Conservation (phyloP, 2,329 filamentous ascomycete genomes). For the Venturia aucupariae region DNA sequence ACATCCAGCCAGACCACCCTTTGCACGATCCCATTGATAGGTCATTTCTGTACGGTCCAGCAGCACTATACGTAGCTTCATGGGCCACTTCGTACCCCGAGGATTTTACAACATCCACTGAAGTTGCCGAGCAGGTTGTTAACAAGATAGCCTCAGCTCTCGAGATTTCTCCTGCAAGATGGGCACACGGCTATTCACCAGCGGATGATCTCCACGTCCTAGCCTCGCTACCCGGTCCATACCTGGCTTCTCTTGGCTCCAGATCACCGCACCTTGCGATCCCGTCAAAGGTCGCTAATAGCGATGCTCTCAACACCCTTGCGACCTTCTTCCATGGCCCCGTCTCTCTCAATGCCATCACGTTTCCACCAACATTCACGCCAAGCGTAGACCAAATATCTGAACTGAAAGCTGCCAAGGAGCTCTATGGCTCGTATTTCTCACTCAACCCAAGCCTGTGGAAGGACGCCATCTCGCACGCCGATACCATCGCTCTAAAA, state of each 20-base stretch:
- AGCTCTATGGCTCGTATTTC: constrained; percentile 47
- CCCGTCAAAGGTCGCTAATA: constrained; percentile 43
- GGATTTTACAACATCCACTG: constrained; percentile 40
- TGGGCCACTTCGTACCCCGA: constrained; percentile 47
- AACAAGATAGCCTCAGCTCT: constrained; percentile 39
- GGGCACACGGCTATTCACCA: constrained; percentile 46
- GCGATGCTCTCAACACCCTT: constrained; percentile 45
- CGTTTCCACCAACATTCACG: constrained; percentile 26
- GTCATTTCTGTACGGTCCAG: constrained; percentile 44
- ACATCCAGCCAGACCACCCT: constrained; percentile 39
- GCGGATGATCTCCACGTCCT: constrained; percentile 48
- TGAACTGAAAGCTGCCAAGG: constrained; percentile 32
- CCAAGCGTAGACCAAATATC: constrained; percentile 12
- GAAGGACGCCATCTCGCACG: constrained; percentile 41
- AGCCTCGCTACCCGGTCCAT: constrained; percentile 45
- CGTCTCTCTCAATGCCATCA: constrained; percentile 21
- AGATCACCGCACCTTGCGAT: constrained; percentile 39
- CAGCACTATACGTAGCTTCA: constrained; percentile 48
- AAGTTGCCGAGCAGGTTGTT: constrained; percentile 31
- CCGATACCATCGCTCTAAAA: constrained; percentile 48
- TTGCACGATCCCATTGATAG: constrained; percentile 41
- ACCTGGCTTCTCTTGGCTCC: constrained; percentile 38
- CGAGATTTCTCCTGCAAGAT: constrained; percentile 35
- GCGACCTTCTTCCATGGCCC: constrained; percentile 49
- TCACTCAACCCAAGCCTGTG: constrained; percentile 43